Conservation (phyloP, 768 basidiomycete genomes). For the Boletales sp. region DNA sequence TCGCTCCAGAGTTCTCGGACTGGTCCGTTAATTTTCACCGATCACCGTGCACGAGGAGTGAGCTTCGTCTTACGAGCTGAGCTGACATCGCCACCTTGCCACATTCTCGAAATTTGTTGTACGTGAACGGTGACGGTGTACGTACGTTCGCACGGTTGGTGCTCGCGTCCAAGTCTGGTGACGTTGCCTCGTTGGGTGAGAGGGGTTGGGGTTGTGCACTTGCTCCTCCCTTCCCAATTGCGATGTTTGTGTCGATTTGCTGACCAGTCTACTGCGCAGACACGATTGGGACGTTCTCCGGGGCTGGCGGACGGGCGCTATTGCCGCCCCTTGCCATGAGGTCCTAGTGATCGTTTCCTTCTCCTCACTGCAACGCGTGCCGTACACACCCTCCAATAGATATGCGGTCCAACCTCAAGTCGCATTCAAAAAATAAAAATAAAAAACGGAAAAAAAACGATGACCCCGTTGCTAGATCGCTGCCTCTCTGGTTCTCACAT, state of each 20-base stretch:
- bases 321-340: background rate
- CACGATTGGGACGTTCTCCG: background rate
- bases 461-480: background rate
- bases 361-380: background rate
- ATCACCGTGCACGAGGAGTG: conserved; percentile 14
- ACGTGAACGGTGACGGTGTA: conserved; percentile 1
- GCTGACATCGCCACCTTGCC: conserved; percentile 10
- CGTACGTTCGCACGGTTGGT: conserved; percentile 2
- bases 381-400: conserved; percentile 6
- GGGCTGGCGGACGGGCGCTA: conserved; percentile 12
- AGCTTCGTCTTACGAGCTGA: conserved; percentile 16
- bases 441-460: background rate
- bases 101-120: conserved; percentile 5
- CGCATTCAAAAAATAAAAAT: background rate
- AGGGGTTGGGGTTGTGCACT: too few species aligned
- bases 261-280: background rate
- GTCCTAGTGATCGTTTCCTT: background rate
- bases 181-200: background rate
- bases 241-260: background rate
- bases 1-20: conserved; percentile 24
- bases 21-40: conserved; percentile 22
- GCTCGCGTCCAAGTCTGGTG: background rate
- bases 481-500: background rate
- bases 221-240: background rate
- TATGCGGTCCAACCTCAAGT: conserved; percentile 4